phyloP scores from a whole-genome alignment of 75 land plant species.

The Adiantum capillusveneris region DNA sequence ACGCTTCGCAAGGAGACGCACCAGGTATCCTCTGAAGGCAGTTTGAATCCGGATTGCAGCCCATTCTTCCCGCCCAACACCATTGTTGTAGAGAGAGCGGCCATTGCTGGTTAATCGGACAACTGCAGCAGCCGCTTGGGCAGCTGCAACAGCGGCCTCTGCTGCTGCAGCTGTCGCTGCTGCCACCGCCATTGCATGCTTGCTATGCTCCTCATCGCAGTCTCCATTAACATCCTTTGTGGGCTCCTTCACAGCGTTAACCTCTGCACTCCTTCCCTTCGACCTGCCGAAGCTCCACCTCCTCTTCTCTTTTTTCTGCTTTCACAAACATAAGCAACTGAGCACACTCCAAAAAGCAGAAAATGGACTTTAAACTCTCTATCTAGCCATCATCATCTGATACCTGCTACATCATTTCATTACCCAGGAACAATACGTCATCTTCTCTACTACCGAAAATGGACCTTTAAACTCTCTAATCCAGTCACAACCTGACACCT shows the following conservation, averaged over 20 bases:
- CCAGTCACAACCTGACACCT: too few species aligned
- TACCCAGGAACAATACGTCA: too few species aligned
- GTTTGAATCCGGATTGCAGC: slow-evolving; percentile 45
- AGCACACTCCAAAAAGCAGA: too few species aligned
- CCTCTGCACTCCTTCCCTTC: not conserved
- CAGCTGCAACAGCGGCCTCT: slow-evolving; percentile 29
- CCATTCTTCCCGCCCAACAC: slow-evolving; percentile 16
- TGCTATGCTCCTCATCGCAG: slow-evolving; percentile 31
- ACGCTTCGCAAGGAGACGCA: slow-evolving; percentile 8
- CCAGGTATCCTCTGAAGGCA: slow-evolving; percentile 44
- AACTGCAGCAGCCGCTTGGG: slow-evolving; percentile 32
- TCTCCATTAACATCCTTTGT: slow-evolving; percentile 8
- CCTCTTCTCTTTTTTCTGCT: slow-evolving; percentile 24
- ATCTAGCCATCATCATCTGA: too few species aligned
- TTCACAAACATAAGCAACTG: too few species aligned
- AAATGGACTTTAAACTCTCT: too few species aligned
- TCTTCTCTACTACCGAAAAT: too few species aligned
- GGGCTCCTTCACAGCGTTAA: not conserved
- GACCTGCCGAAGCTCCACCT: slow-evolving; percentile 46
- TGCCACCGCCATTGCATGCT: slow-evolving; percentile 31
- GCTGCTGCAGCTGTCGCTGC: slow-evolving; percentile 27
- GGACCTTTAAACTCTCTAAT: too few species aligned
- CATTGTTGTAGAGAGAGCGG: slow-evolving; percentile 3
- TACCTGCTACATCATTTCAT: too few species aligned
- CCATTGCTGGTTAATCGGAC: slow-evolving; percentile 21